Conservation (phyloP, 2,329 filamentous ascomycete species). For the Metarhizium sp. region DNA sequence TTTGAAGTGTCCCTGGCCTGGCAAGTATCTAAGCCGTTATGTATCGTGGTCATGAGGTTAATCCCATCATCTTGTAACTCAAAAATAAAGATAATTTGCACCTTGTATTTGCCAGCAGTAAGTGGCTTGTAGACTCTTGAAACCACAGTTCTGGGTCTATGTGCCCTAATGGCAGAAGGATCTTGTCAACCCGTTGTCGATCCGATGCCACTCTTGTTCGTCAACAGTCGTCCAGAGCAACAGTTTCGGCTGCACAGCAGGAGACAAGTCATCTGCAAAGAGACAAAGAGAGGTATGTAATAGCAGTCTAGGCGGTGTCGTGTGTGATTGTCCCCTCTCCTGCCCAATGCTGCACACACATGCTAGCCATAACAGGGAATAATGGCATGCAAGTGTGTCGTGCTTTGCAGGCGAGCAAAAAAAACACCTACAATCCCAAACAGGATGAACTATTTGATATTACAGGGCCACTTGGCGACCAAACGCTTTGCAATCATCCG, state of each 20-base stretch:
- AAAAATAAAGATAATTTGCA: background rate
- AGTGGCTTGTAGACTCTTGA: background rate
- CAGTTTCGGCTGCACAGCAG: background rate
- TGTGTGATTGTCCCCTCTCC: background rate
- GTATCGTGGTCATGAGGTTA: too few species aligned
- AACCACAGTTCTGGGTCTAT: background rate
- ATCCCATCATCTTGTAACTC: background rate
- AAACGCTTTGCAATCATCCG: too few species aligned
- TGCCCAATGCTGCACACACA: background rate
- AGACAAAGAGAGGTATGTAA: background rate
- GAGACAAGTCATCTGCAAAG: background rate
- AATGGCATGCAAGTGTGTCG: conserved; percentile 3
- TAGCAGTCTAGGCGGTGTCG: background rate
- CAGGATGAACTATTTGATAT: background rate
- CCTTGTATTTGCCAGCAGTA: background rate
- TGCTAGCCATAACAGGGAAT: background rate
- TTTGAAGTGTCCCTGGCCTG: background rate
- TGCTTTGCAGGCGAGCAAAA: background rate
- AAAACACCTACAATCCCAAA: background rate
- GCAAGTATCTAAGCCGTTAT: background rate
- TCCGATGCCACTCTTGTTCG: background rate
- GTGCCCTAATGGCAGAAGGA: background rate
- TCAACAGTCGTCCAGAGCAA: background rate
- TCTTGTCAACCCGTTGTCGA: background rate
- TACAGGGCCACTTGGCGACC: background rate